Percentiles rank a stretch among this genome's conserved stretches.
Conservation (phyloP, 768 basidiomycete genomes). For the Cantharellus anzutake region DNA sequence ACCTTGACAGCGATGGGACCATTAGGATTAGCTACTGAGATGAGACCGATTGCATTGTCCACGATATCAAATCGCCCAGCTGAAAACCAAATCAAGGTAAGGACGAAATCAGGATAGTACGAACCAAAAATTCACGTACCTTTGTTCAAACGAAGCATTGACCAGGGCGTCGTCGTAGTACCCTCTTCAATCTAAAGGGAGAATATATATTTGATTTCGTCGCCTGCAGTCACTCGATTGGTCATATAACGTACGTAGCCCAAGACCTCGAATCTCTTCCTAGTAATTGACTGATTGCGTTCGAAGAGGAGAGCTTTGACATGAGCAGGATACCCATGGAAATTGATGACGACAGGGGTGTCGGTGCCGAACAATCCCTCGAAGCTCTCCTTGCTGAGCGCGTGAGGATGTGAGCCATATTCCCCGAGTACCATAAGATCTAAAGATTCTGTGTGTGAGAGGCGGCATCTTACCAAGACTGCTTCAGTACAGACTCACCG, state of each 20-base stretch:
- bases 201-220: not conserved
- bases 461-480: not conserved
- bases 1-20: constrained; percentile 8
- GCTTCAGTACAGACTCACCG: constrained; percentile 1
- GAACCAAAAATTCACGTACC: not conserved
- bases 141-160: constrained; percentile 15
- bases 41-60: constrained; percentile 16
- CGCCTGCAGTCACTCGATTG: not conserved
- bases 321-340: constrained; percentile 65
- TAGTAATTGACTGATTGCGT: constrained; percentile 14
- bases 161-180: constrained; percentile 61
- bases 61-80: constrained; percentile 18
- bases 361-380: constrained; percentile 52
- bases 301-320: constrained; percentile 47
- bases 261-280: constrained; percentile 11
- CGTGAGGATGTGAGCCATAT: constrained; percentile 56
- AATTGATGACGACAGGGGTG: constrained; percentile 58
- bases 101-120: not conserved
- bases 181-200: constrained; percentile 17
- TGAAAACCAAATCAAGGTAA: constrained; percentile 12
- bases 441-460: not conserved
- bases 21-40: constrained; percentile 13
- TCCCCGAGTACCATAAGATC: constrained; percentile 70
- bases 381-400: constrained; percentile 42
- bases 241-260: constrained; percentile 10